These are phyloP conservation scores for Dentipellis sp. DNA, from an alignment of 768 basidiomycete species.

Conservation along the genomic window DNA sequence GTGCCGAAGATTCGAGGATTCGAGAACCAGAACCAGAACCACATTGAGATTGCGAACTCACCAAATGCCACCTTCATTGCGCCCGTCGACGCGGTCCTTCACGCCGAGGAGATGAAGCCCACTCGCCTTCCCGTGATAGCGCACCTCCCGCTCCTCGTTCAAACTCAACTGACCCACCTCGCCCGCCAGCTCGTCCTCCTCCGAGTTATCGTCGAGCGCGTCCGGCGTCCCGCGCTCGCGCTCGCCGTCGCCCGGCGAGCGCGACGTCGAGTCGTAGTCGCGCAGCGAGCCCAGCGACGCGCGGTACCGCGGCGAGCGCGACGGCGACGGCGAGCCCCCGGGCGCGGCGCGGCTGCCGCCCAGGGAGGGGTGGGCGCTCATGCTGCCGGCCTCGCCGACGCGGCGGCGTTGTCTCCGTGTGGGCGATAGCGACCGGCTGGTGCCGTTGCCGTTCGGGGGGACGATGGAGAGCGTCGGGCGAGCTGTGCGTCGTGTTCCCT, in stretches of 20 bases:
- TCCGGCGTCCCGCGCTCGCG: slow-evolving; percentile 4
- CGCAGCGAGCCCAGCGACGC: slow-evolving; percentile 5
- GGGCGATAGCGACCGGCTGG: not conserved
- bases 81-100: slow-evolving; percentile 49
- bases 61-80: slow-evolving; percentile 76
- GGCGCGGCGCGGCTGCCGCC: not conserved
- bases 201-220: slow-evolving; percentile 16
- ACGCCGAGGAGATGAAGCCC: slow-evolving; percentile 66
- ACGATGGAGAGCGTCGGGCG: not conserved
- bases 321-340: not conserved
- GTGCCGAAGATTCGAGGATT: slow-evolving; percentile 2
- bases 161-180: slow-evolving; percentile 81
- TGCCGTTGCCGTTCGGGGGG: not conserved
- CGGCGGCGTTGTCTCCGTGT: not conserved
- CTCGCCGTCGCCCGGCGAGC: not conserved
- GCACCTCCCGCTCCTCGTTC: slow-evolving; percentile 79
- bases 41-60: too few relatives aligned
- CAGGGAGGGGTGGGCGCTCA: not conserved
- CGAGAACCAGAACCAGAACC: too few relatives aligned
- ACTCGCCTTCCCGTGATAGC: slow-evolving; percentile 82
- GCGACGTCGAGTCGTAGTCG: slow-evolving; percentile 4
- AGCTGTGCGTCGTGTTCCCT: not conserved
- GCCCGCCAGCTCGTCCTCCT: slow-evolving; percentile 43
- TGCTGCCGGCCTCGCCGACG: not conserved
- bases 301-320: slow-evolving; percentile 1